These are phyloP conservation scores for Leishmania aethiopica DNA, from an alignment of 208 protist species.

Conservation along the genomic window DNA sequence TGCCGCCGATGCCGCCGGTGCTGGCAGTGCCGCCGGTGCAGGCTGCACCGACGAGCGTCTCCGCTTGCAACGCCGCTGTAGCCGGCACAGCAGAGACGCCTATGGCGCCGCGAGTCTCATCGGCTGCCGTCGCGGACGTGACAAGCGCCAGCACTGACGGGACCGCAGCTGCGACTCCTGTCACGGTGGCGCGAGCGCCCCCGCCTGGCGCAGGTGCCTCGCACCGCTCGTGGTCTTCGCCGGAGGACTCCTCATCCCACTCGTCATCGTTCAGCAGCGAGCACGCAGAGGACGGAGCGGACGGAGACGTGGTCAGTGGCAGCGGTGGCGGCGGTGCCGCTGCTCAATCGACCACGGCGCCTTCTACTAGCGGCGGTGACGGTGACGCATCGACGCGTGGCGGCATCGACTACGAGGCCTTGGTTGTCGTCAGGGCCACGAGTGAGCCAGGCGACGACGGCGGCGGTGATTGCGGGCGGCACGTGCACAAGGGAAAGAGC, in stretches of 20 bases:
- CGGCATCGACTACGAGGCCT: conserved; percentile 28
- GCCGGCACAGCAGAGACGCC: neutral
- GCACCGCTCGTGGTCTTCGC: neutral
- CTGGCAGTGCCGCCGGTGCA: conserved; percentile 5
- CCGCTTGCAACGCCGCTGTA: neutral
- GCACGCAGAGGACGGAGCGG: neutral
- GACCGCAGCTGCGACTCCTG: neutral
- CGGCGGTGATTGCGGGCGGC: neutral
- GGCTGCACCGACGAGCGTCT: neutral
- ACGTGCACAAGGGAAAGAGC: neutral
- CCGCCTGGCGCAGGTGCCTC: neutral
- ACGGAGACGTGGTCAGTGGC: neutral
- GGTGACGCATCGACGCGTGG: conserved; percentile 11
- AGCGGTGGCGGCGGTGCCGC: neutral
- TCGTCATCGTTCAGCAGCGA: neutral
- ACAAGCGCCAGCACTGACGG: too few species aligned
- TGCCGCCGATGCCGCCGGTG: conserved; percentile 31
- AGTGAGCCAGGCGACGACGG: neutral
- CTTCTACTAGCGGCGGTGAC: neutral
- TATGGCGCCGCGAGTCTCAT: neutral
- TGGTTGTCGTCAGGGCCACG: conserved; percentile 6
- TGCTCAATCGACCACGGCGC: neutral
- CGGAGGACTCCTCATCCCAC: neutral
- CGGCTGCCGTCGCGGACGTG: neutral
- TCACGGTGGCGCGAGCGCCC: neutral